Evolutionary conservation across 1,284 basidiomycete species (phyloP), one percentile per base, ranked within the genome.

Genomic region (Rugosomyces carneus): DNA sequence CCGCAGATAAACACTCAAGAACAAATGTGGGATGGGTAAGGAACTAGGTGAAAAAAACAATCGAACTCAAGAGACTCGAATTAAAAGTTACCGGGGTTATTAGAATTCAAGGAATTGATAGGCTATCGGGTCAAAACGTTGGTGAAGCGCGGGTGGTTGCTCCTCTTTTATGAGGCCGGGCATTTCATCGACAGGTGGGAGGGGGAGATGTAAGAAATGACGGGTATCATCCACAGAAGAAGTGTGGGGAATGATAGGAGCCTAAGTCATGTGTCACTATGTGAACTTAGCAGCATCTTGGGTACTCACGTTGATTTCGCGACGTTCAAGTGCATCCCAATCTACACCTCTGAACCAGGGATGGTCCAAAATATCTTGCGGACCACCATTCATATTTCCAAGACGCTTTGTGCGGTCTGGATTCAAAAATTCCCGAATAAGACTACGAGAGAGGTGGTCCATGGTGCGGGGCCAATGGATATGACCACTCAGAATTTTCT

Each of bases 301-400:
- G 44, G 62, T 45, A 18, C 70, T 57, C 56, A 84, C 87, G 61
- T 81, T 76, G 47, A 90, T 90, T 62, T 89, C 85, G 39, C 83
- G 76, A 29, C 81, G 78, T 60, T 89, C 86, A 32, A 90, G 63
- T 1, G 85, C 84, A 53, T 85, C 86, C 80, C 92, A 93, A 56
- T 93, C 89, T 34, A 94, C 92, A 40, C 92, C 92, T 55, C 92
- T 84, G 61, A 99, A 93, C 81, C 96, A 99, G 1, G 94, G 84
- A 54, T 97, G 95, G 31, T 92, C 88, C 41, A 98, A 80, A 45
- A 98, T 85, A 61, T 96, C 86, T 52, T 93, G 80, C 38, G 94
- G 87, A 9, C 96, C 86, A 48, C 93, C 85, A 47, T 89, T 93
- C 80, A 96, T 89, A 60, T 99, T 97, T 8, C 92, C 91, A 44